phyloP scores from a whole-genome alignment of 177 flowering plant genomes.

The Vitis hybrid region DNA sequence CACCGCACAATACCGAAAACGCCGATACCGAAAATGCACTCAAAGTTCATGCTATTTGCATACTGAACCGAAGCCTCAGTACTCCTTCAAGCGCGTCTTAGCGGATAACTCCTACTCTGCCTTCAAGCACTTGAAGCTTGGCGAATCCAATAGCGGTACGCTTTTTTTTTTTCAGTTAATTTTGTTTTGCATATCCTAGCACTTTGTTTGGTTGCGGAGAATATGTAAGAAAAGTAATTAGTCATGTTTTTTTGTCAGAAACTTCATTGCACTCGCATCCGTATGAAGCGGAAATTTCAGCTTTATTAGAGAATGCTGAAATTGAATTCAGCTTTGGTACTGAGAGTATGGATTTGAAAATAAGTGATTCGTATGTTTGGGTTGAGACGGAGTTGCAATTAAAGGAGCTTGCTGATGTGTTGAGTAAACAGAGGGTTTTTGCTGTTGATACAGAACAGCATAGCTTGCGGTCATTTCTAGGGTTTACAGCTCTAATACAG shows the following conservation, averaged over 20 bases:
- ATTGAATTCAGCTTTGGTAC: constrained; percentile 18
- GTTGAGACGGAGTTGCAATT: constrained; percentile 61
- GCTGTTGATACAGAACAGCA: constrained; percentile 96
- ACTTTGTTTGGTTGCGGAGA: constrained; percentile 3
- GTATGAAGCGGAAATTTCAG: constrained; percentile 41
- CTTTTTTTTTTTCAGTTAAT: neutral
- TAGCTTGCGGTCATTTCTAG: constrained; percentile 78
- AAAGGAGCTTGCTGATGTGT: constrained; percentile 50
- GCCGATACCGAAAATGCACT: constrained; percentile 27
- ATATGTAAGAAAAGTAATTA: neutral
- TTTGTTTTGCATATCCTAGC: neutral
- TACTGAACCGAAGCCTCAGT: constrained; percentile 54
- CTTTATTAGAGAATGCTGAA: constrained; percentile 37
- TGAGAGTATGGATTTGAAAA: constrained; percentile 17
- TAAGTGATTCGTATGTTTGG: constrained; percentile 59
- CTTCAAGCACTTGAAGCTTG: constrained; percentile 58
- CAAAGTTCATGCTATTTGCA: constrained; percentile 43
- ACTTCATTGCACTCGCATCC: constrained; percentile 40
- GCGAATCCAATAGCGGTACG: constrained; percentile 18
- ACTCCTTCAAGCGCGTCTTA: constrained; percentile 53
- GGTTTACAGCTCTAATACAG: constrained; percentile 90
- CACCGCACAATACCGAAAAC: constrained; percentile 25
- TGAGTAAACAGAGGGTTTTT: constrained; percentile 64
- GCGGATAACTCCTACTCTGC: constrained; percentile 72
- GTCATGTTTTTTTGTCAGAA: constrained; percentile 13